phyloP scores from a whole-genome alignment of 176 grass and related monocot species.

The Carex littledalei region DNA sequence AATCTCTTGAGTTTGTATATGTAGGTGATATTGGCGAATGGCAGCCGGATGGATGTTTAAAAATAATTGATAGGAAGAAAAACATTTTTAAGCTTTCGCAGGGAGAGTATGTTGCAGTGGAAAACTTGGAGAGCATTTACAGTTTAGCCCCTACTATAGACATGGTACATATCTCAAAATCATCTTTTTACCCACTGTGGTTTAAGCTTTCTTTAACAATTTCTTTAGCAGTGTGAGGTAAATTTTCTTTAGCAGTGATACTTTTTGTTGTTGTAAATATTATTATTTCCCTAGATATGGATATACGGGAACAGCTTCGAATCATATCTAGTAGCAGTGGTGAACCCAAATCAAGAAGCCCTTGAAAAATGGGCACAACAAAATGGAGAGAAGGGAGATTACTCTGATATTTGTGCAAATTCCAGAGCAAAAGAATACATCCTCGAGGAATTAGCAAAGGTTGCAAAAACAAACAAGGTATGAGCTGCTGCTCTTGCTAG shows the following conservation, averaged over 20 bases:
- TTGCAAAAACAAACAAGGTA: conserved; percentile 45
- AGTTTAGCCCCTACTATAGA: conserved; percentile 35
- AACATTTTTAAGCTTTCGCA: conserved; percentile 51
- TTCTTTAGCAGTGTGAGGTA: background rate
- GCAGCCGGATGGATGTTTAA: conserved; percentile 44
- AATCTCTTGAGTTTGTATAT: background rate
- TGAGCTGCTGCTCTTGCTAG: background rate
- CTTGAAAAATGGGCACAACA: conserved; percentile 32
- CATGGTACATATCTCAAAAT: conserved; percentile 9
- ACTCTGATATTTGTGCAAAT: conserved; percentile 26
- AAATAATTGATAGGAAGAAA: conserved; percentile 44
- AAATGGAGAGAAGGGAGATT: conserved; percentile 29
- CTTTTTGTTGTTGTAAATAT: background rate
- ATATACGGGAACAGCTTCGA: conserved; percentile 44
- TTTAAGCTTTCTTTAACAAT: background rate
- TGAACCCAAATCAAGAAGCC: conserved; percentile 35
- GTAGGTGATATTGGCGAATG: conserved; percentile 46
- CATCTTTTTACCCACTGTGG: background rate
- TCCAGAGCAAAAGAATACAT: conserved; percentile 34
- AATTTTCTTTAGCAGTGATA: background rate
- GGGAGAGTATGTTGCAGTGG: conserved; percentile 49
- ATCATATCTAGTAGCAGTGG: conserved; percentile 33
- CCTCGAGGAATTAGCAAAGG: conserved; percentile 20
- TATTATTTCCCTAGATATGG: conserved; percentile 26
- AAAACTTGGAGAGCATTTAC: conserved; percentile 45